A percentile compares a stretch with the other conserved stretches of the same genome.
Conservation (phyloP, 176 grass and related monocot genomes). For the Zea mays region Zm-B73-REFERENCE-NAM-5.0 NC_050105.1:137599501-137600000, state of each 20-base stretch:
- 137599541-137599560: constrained; percentile 69
- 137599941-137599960: not conserved
- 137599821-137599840: constrained; percentile 7
- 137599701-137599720: constrained; percentile 19
- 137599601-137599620: constrained; percentile 66
- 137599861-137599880: constrained; percentile 28
- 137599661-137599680: constrained; percentile 67
- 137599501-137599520: constrained; percentile 91
- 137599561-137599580: constrained; percentile 74
- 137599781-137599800: not conserved
- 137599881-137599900: not conserved
- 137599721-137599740: constrained; percentile 2
- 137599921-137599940: not conserved
- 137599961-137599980: not conserved
- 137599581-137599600: constrained; percentile 96
- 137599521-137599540: constrained; percentile 84
- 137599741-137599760: not conserved
- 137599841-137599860: constrained; percentile 23
- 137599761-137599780: constrained; percentile 7
- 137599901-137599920: constrained; percentile 6
- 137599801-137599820: constrained; percentile 7
- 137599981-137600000: constrained; percentile 9
- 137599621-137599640: constrained; percentile 73
- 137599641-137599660: constrained; percentile 93
- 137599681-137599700: constrained; percentile 38